Percentiles rank a stretch among this genome's conserved stretches.
phyloP scores from a whole-genome alignment of 148 eudicot species.

The Rhododendron ferrugineum region DNA sequence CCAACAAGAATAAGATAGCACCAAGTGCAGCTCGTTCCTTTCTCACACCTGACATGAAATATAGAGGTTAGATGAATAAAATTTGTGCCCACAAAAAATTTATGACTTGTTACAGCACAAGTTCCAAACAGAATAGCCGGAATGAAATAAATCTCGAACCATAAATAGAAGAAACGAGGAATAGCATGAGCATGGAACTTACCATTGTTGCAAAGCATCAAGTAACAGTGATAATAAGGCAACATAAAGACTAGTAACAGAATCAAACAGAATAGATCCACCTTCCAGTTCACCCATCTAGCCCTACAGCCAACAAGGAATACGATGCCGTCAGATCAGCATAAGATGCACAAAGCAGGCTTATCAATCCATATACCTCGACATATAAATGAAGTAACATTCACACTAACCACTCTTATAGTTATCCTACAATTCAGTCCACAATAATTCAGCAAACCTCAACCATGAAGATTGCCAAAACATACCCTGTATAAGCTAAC shows the following conservation, averaged over 20 bases:
- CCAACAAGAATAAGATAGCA: slow-evolving; percentile 73
- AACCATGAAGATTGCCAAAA: neutral
- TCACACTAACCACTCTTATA: neutral
- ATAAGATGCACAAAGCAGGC: neutral
- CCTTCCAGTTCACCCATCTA: slow-evolving; percentile 96
- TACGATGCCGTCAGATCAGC: neutral
- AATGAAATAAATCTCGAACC: neutral
- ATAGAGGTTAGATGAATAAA: neutral
- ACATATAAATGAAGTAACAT: neutral
- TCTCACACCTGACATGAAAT: slow-evolving; percentile 57
- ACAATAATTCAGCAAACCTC: neutral
- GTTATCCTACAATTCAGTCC: neutral
- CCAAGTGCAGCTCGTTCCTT: slow-evolving; percentile 96
- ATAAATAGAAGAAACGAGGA: neutral
- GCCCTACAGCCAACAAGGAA: slow-evolving; percentile 51
- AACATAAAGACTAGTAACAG: slow-evolving; percentile 85
- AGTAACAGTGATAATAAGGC: slow-evolving; percentile 93
- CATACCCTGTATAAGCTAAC: neutral
- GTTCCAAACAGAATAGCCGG: neutral
- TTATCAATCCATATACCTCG: neutral
- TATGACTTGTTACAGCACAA: neutral
- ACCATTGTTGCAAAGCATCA: slow-evolving; percentile 95
- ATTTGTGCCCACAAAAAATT: neutral
- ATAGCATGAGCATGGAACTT: slow-evolving; percentile 14
- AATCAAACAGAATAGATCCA: slow-evolving; percentile 90